Evolutionary conservation across 768 basidiomycete genomes (phyloP).

Genomic region (Thelephora aurantiotincta): DNA sequence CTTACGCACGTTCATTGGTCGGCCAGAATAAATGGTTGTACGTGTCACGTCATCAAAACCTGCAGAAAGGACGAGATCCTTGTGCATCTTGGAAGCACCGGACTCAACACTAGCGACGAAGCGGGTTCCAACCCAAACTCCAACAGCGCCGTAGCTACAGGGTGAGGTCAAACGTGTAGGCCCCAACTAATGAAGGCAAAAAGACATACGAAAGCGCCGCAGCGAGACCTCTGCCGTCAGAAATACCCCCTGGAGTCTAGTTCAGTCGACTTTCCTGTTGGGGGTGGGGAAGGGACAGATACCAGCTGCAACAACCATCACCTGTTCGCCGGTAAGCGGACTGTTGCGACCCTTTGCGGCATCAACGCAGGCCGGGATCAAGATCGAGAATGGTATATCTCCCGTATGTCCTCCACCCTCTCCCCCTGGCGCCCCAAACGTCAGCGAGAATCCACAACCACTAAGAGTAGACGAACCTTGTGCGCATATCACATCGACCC

Average conservation of each 20-base stretch:
- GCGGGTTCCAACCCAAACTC: slow-evolving; percentile 81
- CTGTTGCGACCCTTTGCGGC: slow-evolving; percentile 52
- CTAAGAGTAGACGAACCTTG: slow-evolving; percentile 24
- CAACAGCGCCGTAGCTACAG: slow-evolving; percentile 62
- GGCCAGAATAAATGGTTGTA: slow-evolving; percentile 64
- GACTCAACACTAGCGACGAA: slow-evolving; percentile 78
- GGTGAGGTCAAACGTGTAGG: not conserved
- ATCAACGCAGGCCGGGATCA: slow-evolving; percentile 75
- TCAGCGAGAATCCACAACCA: not conserved
- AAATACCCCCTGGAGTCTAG: slow-evolving; percentile 37
- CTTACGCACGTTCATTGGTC: slow-evolving; percentile 71
- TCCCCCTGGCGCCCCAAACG: slow-evolving; percentile 23
- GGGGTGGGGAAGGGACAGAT: not conserved
- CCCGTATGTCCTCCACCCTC: slow-evolving; percentile 88
- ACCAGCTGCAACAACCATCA: slow-evolving; percentile 68
- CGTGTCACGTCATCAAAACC: slow-evolving; percentile 64
- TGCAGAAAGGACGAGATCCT: slow-evolving; percentile 49
- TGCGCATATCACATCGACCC: slow-evolving; percentile 85
- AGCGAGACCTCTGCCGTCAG: slow-evolving; percentile 72
- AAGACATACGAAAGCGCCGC: slow-evolving; percentile 46
- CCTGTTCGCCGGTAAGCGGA: slow-evolving; percentile 63
- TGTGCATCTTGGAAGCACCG: slow-evolving; percentile 62
- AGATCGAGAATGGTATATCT: slow-evolving; percentile 64
- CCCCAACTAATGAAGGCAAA: not conserved
- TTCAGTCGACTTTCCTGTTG: not conserved